Evolutionary conservation across 75 land plant species (phyloP), one percentile per base, ranked within the genome.

Genomic region (Isoetes taiwanensis): DNA sequence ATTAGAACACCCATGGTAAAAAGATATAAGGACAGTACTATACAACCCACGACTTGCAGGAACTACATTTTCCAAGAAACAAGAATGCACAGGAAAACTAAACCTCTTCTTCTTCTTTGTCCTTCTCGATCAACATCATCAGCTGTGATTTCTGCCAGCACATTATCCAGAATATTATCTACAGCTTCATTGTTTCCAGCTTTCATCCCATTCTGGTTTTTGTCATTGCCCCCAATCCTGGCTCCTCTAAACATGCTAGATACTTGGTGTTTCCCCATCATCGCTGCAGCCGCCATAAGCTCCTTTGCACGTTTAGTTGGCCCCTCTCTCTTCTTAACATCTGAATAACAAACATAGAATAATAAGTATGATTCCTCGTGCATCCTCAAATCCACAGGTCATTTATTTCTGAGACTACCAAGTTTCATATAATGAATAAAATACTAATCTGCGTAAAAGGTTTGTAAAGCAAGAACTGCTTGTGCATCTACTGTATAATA

Each of bases 131-230:
- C 85, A 11, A 58, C 56, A 41, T 81, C 88, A 59, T 84, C 82
- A 6, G 81, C 84, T 9, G 81, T 79, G 41, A 87, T 74, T 29
- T 77, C 78, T 0, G 85, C 84, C 24, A 93, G 70, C 21, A 84
- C 82, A 59, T 88, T 78, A 33, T 93, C 95, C n/a, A 93, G 68
- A 34, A 93, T 64, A 41, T 73, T 77, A n/a, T 84, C 99, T 2
- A 68, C 58, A 30, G 60, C 31, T 19, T 40, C 52, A 2, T 43
- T 63, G 20, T 53, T 66, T 0, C 1, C 43, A 9, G 55, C 42
- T 0, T 6, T 28, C 56, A 69, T 72, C 16, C 75, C 78, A 8
- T 70, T 70, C 26, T 41, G 57, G 16, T 43, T 63, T 33, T 72
- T 73, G 64, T 38, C 63, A 41, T 74, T 66, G 6, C 57, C 62